Conservation (phyloP, 768 basidiomycete species). For the Collybia sordida region DNA sequence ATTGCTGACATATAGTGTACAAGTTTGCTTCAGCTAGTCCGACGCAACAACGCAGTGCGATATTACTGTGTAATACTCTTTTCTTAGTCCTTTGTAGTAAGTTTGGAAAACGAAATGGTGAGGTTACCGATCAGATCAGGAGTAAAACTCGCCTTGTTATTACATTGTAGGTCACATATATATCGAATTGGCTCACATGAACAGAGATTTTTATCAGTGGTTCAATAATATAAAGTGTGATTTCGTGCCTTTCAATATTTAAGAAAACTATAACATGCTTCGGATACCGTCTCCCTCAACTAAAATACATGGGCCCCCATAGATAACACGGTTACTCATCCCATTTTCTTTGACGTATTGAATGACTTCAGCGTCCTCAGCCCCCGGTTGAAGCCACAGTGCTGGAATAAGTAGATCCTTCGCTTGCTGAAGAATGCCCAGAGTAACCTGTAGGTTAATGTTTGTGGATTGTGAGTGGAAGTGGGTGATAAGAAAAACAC, state of each 20-base stretch:
- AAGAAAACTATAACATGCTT: slow-evolving; percentile 23
- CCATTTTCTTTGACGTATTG: slow-evolving; percentile 66
- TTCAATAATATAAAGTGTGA: background rate
- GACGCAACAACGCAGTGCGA: too few relatives aligned
- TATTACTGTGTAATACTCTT: too few relatives aligned
- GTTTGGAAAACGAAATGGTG: too few relatives aligned
- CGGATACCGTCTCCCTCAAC: slow-evolving; percentile 67
- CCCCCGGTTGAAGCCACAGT: slow-evolving; percentile 91
- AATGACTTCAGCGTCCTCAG: slow-evolving; percentile 65
- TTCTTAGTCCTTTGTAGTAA: too few relatives aligned
- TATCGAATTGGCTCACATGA: too few relatives aligned
- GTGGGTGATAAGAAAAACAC: background rate
- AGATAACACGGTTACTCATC: slow-evolving; percentile 67
- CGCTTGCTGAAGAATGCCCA: slow-evolving; percentile 63
- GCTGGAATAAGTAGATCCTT: slow-evolving; percentile 70
- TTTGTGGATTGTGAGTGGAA: background rate
- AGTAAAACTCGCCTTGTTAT: too few relatives aligned
- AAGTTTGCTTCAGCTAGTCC: too few relatives aligned
- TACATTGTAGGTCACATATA: too few relatives aligned
- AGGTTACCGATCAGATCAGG: too few relatives aligned
- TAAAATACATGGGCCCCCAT: slow-evolving; percentile 82
- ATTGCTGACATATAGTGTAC: too few relatives aligned
- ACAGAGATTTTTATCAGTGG: background rate
- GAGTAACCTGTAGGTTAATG: slow-evolving; percentile 54
- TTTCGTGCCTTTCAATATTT: background rate